Evolutionary conservation across 139 green algal genomes (phyloP).

Genomic region (Chlorella sp.): DNA sequence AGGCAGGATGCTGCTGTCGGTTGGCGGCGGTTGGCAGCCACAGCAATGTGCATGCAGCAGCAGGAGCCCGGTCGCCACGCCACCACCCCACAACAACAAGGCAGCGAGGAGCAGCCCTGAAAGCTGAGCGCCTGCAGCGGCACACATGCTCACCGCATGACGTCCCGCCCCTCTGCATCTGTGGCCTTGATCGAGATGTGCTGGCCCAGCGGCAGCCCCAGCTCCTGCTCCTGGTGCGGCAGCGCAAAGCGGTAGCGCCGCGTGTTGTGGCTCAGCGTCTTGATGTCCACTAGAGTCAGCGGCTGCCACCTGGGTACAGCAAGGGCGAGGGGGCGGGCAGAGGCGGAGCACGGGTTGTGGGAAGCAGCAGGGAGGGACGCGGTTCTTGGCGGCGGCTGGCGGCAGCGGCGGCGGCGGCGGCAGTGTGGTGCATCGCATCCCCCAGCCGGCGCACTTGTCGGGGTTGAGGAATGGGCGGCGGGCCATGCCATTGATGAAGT

Average conservation of each 20-base stretch:
- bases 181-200: constrained; percentile 82
- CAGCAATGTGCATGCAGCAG: too few species aligned
- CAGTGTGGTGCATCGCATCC: too few species aligned
- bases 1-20: too few species aligned
- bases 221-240: constrained; percentile 61
- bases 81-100: too few species aligned
- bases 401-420: too few species aligned
- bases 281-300: constrained; percentile 45
- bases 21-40: too few species aligned
- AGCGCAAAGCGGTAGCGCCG: constrained; percentile 75
- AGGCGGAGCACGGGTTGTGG: too few species aligned
- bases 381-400: too few species aligned
- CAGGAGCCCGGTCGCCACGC: too few species aligned
- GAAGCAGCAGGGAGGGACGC: too few species aligned
- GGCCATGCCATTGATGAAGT: constrained; percentile 39
- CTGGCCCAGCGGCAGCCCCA: constrained; percentile 88
- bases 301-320: constrained; percentile 17
- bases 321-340: too few species aligned
- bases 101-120: too few species aligned
- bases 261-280: constrained; percentile 63
- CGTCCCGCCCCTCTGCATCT: constrained; percentile 64
- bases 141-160: constrained; percentile 54
- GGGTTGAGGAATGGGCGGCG: constrained; percentile 58
- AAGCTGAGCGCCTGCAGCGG: not conserved
- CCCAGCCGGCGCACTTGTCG: constrained; percentile 7